These are phyloP conservation scores for Priceomyces carsonii DNA, from an alignment of 805 yeast species.

Conservation along the genomic window DNA sequence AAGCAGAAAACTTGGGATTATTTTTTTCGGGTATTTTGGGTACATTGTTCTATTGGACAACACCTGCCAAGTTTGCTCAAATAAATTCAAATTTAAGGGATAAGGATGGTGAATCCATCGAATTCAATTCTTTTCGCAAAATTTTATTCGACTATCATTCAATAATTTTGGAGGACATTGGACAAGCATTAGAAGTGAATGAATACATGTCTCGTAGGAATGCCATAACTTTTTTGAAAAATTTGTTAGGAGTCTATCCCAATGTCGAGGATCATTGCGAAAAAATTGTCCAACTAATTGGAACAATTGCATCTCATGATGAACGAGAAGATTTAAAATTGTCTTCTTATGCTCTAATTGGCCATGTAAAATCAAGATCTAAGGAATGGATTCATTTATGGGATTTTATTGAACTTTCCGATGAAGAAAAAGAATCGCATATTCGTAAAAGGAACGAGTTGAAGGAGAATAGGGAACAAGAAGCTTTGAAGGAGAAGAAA, in stretches of 20 bases:
- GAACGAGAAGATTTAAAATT: constrained; percentile 77
- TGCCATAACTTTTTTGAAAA: constrained; percentile 74
- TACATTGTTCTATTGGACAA: constrained; percentile 46
- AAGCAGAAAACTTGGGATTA: constrained; percentile 80
- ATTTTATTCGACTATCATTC: constrained; percentile 58
- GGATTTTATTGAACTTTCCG: constrained; percentile 56
- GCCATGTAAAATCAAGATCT: constrained; percentile 59
- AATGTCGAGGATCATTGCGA: constrained; percentile 66
- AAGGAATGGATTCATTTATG: constrained; percentile 51
- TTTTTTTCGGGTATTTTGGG: constrained; percentile 61
- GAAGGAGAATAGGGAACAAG: constrained; percentile 14
- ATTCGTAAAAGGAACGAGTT: constrained; percentile 22
- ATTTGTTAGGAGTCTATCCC: constrained; percentile 64
- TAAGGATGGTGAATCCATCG: constrained; percentile 13
- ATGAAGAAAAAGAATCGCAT: constrained; percentile 38
- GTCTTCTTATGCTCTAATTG: constrained; percentile 71
- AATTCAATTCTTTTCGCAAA: constrained; percentile 33
- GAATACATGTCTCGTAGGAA: constrained; percentile 82
- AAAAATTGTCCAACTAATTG: constrained; percentile 46
- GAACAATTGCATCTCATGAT: constrained; percentile 52
- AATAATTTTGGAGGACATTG: constrained; percentile 44
- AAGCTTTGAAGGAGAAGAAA: constrained; percentile 12
- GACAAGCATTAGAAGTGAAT: constrained; percentile 42
- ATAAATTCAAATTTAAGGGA: constrained; percentile 18
- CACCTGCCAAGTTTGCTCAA: constrained; percentile 26